These are phyloP conservation scores for Forsythia suspensa DNA, from an alignment of 257 asterid species.

Conservation along the genomic window DNA sequence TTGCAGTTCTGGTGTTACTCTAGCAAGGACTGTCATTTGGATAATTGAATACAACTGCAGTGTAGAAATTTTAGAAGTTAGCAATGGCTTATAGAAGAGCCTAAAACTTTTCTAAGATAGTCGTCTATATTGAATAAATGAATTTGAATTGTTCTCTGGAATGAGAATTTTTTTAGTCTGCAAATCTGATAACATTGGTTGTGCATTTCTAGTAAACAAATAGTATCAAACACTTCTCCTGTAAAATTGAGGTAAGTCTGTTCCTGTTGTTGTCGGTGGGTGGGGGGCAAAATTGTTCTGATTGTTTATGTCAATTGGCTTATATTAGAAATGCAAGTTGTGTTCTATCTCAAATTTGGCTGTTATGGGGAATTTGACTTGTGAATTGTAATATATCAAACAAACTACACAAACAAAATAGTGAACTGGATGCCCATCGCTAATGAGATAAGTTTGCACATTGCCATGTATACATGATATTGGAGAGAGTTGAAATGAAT, in stretches of 20 bases:
- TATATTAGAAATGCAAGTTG: neutral
- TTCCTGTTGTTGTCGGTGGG: neutral
- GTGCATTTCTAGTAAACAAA: neutral
- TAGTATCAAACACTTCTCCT: neutral
- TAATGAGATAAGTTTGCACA: neutral
- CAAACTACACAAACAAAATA: conserved; percentile 1
- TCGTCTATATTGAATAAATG: neutral
- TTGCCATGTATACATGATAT: neutral
- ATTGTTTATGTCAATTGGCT: neutral
- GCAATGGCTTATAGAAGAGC: neutral
- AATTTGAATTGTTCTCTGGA: neutral
- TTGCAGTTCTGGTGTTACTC: neutral
- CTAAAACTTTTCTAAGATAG: neutral
- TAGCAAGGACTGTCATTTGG: neutral
- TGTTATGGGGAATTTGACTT: neutral
- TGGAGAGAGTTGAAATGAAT: neutral
- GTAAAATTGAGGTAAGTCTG: neutral
- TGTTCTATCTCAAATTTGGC: neutral
- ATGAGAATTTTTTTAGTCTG: neutral
- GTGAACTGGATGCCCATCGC: neutral
- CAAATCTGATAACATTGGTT: neutral
- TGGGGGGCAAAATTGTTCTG: neutral
- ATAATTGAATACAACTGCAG: neutral
- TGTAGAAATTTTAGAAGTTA: neutral
- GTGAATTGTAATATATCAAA: neutral